Conservation (phyloP, 2,329 filamentous ascomycete genomes). For the Fusarium sacchari region DNA sequence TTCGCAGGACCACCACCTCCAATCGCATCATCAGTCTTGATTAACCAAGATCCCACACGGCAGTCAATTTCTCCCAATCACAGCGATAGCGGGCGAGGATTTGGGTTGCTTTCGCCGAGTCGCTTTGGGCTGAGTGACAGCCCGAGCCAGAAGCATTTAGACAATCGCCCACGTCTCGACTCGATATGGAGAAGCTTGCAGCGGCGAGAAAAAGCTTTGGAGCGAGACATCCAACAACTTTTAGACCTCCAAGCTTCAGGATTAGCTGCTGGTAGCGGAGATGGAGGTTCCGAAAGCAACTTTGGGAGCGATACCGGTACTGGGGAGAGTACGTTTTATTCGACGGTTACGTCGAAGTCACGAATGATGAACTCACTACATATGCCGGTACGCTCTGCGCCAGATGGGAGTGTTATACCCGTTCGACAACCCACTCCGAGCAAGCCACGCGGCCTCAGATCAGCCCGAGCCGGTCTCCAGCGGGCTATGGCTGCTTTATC, state of each 20-base stretch:
- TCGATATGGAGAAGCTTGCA: constrained; percentile 59
- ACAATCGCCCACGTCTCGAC: constrained; percentile 50
- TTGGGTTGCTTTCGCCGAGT: constrained; percentile 30
- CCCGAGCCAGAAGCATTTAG: constrained; percentile 48
- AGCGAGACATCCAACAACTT: constrained; percentile 59
- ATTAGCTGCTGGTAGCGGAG: constrained; percentile 52
- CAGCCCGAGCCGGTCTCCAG: constrained; percentile 72
- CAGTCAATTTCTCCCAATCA: constrained; percentile 20
- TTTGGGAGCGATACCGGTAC: constrained; percentile 51
- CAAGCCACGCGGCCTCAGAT: constrained; percentile 65
- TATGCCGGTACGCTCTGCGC: constrained; percentile 49
- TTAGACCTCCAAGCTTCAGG: constrained; percentile 61
- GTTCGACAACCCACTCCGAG: constrained; percentile 64
- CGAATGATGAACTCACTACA: constrained; percentile 57
- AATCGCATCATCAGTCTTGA: constrained; percentile 57
- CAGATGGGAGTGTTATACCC: constrained; percentile 65
- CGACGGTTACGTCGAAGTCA: constrained; percentile 52
- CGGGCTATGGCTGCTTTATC: constrained; percentile 71
- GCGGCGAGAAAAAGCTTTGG: constrained; percentile 57
- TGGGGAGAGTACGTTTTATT: constrained; percentile 55
- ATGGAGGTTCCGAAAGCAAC: constrained; percentile 35
- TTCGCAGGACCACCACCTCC: constrained; percentile 63
- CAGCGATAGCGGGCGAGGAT: constrained; percentile 14
- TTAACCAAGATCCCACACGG: constrained; percentile 19
- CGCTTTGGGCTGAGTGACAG: constrained; percentile 22